Conservation (phyloP, 1,139 yeast species). For the Hansenula lynferdii region DNA sequence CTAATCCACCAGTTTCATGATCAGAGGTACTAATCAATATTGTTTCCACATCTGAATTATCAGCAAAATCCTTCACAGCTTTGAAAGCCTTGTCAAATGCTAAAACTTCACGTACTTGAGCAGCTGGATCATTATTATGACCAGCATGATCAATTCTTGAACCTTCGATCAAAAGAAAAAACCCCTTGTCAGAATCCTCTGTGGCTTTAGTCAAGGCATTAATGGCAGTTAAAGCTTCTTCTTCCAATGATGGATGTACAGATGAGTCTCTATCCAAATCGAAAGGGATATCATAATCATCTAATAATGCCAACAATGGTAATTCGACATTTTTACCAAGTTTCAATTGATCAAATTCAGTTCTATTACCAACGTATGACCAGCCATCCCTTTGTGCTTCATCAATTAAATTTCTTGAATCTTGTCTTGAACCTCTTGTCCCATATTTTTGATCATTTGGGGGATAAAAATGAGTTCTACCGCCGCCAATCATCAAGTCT, state of each 20-base stretch:
- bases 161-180: constrained; percentile 79
- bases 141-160: constrained; percentile 92
- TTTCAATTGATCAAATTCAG: constrained; percentile 49
- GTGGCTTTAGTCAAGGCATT: constrained; percentile 61
- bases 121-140: constrained; percentile 84
- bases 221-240: constrained; percentile 66
- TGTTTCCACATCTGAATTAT: constrained; percentile 62
- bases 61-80: constrained; percentile 64
- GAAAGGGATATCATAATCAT: constrained; percentile 71
- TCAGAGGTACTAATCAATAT: constrained; percentile 75
- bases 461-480: constrained; percentile 72
- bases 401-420: constrained; percentile 55
- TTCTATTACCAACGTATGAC: constrained; percentile 56
- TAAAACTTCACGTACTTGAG: constrained; percentile 73
- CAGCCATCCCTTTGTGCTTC: constrained; percentile 60
- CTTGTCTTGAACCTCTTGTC: constrained; percentile 63
- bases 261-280: constrained; percentile 63
- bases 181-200: constrained; percentile 65
- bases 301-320: constrained; percentile 70
- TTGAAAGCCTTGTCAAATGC: constrained; percentile 74
- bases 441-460: constrained; percentile 28
- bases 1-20: constrained; percentile 90
- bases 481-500: constrained; percentile 86
- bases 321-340: constrained; percentile 55
- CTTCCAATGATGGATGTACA: constrained; percentile 68